These are phyloP conservation scores for Pseudopithomyces chartarum DNA, from an alignment of 2,329 filamentous ascomycete species.

Conservation along the genomic window DNA sequence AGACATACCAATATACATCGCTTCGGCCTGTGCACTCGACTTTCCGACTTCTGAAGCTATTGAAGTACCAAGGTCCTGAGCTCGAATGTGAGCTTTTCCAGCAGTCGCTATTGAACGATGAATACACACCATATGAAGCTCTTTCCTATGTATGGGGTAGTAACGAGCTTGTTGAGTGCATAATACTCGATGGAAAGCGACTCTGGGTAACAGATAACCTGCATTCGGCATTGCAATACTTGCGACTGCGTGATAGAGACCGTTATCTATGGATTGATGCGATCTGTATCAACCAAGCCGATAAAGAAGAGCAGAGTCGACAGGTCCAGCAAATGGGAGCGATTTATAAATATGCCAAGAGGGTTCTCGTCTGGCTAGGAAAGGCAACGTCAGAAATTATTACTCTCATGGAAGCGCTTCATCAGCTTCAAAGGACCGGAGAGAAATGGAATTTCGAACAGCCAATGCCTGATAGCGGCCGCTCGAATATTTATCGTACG, in stretches of 20 bases:
- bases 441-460: neutral
- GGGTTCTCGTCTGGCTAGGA: constrained; percentile 31
- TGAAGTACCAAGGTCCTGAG: constrained; percentile 1
- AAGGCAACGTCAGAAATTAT: constrained; percentile 15
- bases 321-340: constrained; percentile 26
- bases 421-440: constrained; percentile 4
- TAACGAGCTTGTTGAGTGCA: neutral
- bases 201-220: constrained; percentile 17
- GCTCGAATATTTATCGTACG: constrained; percentile 6
- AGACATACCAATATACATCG: neutral
- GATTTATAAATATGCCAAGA: constrained; percentile 24
- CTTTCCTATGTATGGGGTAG: constrained; percentile 23
- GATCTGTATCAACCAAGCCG: no score
- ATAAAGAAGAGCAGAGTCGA: constrained; percentile 20
- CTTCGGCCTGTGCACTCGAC: neutral
- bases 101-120: constrained; percentile 5
- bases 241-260: constrained; percentile 4
- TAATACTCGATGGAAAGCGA: constrained; percentile 12
- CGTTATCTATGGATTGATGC: constrained; percentile 7
- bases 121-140: constrained; percentile 18
- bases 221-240: constrained; percentile 9
- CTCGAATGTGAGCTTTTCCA: constrained; percentile 17
- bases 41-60: constrained; percentile 10
- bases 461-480: constrained; percentile 4
- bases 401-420: constrained; percentile 12